These are phyloP conservation scores for Herpotrichia juniperi DNA, from an alignment of 2,329 filamentous ascomycete genomes.

Conservation along the genomic window DNA sequence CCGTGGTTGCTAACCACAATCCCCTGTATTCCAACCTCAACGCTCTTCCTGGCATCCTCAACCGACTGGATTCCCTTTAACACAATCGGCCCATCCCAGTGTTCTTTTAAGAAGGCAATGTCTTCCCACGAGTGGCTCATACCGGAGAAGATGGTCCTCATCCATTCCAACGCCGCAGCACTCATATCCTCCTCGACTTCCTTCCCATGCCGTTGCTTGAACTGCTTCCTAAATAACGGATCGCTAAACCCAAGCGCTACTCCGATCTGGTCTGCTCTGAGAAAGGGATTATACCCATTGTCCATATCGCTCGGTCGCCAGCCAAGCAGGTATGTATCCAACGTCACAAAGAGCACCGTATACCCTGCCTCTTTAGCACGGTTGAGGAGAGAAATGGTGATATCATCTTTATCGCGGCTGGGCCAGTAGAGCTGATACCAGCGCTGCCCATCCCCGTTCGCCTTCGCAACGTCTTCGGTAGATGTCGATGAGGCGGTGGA, in stretches of 20 bases:
- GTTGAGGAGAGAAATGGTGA: constrained; percentile 66
- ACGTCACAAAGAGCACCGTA: constrained; percentile 69
- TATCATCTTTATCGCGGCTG: constrained; percentile 63
- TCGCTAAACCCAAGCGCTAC: constrained; percentile 69
- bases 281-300: constrained; percentile 49
- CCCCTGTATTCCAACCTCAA: constrained; percentile 54
- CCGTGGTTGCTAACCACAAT: constrained; percentile 62
- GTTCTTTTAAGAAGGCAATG: constrained; percentile 60
- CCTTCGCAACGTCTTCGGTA: constrained; percentile 68
- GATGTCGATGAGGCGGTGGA: constrained; percentile 66
- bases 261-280: constrained; percentile 51
- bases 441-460: constrained; percentile 60
- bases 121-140: constrained; percentile 66
- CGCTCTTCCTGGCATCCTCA: constrained; percentile 54
- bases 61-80: constrained; percentile 64
- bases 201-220: constrained; percentile 52
- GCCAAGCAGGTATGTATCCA: constrained; percentile 70
- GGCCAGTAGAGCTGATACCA: constrained; percentile 81
- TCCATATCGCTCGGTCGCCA: constrained; percentile 74
- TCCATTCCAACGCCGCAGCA: constrained; percentile 28
- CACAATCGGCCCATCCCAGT: constrained; percentile 70
- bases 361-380: constrained; percentile 67
- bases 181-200: constrained; percentile 48
- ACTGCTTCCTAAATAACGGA: constrained; percentile 67
- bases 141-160: constrained; percentile 47